Percentiles rank a stretch among this genome's conserved stretches.
These are phyloP conservation scores for Berberis thunbergii DNA, from an alignment of 164 flowering plant species.

Conservation along the genomic window DNA sequence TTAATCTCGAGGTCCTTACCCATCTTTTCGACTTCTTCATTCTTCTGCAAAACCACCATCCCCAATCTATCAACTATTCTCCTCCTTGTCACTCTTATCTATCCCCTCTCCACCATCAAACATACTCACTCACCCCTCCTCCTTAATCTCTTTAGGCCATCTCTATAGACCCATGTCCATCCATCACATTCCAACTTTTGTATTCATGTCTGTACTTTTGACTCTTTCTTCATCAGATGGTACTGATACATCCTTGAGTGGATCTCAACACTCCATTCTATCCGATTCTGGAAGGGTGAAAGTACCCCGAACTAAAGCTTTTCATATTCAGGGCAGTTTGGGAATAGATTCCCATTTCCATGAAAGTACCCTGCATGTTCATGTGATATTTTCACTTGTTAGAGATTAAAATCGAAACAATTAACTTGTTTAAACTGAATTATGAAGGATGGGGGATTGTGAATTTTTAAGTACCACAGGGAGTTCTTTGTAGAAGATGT, in stretches of 20 bases:
- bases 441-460: neutral
- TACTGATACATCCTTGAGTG: slow-evolving; percentile 48
- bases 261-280: slow-evolving; percentile 84
- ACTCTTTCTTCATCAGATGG: slow-evolving; percentile 15
- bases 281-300: slow-evolving; percentile 78
- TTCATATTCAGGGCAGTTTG: slow-evolving; percentile 62
- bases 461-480: slow-evolving; percentile 56
- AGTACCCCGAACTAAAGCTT: slow-evolving; percentile 86
- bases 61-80: too few species aligned
- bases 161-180: too few species aligned
- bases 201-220: neutral
- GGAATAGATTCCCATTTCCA: slow-evolving; percentile 73
- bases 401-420: neutral
- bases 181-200: neutral
- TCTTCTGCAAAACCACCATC: too few species aligned
- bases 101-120: too few species aligned
- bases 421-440: neutral
- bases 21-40: too few species aligned
- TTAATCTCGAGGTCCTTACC: too few species aligned
- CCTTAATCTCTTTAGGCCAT: too few species aligned
- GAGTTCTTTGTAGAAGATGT: slow-evolving; percentile 90
- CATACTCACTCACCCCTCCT: too few species aligned
- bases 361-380: slow-evolving; percentile 69
- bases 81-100: too few species aligned
- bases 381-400: neutral